Base-by-base conservation (phyloP, 768 basidiomycete species). In the Boletus sp. region DNA sequence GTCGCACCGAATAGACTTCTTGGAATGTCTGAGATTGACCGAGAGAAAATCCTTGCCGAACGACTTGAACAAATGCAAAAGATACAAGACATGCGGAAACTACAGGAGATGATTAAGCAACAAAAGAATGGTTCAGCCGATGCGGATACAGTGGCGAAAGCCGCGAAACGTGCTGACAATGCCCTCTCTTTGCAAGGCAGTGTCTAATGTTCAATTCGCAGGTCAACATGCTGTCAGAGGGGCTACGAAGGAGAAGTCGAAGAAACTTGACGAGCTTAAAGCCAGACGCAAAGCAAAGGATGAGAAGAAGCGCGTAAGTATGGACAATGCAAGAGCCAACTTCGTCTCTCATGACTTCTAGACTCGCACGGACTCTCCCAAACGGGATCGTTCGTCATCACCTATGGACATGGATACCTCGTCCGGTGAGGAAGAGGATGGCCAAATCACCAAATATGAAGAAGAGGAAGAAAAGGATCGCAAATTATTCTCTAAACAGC, bases 381-480 rank as follows among this genome's bases (percentile, higher is more conserved):
- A 83, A 65, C 82, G 84, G 18, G 86, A 89, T 47, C 82, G 86
- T 28, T 88, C 87, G 3, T 86, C 89, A 1, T 92, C 91, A 20
- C 87, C 90, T 1, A 89, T 87, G 80, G 89, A 90, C 65, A 92
- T 91, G 83, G 91, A 90, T 47, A 88, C 87, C 29, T 89, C 87
- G n/a, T 85, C 86, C 11, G 79, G 76, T 32, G 89, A 90, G 46
- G 93, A 89, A 52, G 82, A 81, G 54, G 89, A 92, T 60, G 90
- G 90, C 0, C 86, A 89, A 69, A 87, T 91, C 55, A 84, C 78
- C 40, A 86, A 85, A 63, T 80, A 78, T 29, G 87, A 91, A 55
- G 85, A 90, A 59, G 84, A 89, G 61, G 88, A 91, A 65, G 87
- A 85, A 65, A 81, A 81, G 52, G 81, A 82, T 29, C 75, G 79